Evolutionary conservation across 352 stramenopile genomes (phyloP).

Genomic region (Aphanomyces stellatus): DNA sequence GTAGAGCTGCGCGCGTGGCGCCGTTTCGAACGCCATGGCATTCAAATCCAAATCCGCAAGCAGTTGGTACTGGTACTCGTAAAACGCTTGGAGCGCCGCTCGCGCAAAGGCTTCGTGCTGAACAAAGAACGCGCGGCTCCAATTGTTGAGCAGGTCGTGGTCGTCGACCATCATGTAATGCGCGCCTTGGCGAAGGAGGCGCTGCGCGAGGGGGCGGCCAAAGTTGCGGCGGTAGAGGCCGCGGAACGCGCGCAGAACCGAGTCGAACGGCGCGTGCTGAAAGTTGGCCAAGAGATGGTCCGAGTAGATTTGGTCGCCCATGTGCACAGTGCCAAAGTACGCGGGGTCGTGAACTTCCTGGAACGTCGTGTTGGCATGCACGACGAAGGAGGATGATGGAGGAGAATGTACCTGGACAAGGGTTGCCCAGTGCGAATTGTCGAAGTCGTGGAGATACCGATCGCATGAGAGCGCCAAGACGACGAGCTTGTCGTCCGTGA

Average conservation of each 20-base stretch:
- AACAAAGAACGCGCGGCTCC: slow-evolving; percentile 37
- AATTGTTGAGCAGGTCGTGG: slow-evolving; percentile 72
- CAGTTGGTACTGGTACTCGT: slow-evolving; percentile 67
- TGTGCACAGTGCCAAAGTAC: slow-evolving; percentile 46
- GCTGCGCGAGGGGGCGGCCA: slow-evolving; percentile 34
- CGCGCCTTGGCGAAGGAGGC: slow-evolving; percentile 46
- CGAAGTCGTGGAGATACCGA: slow-evolving; percentile 45
- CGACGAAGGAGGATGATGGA: background rate
- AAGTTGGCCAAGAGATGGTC: slow-evolving; percentile 22
- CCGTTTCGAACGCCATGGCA: slow-evolving; percentile 33
- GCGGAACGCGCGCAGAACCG: slow-evolving; percentile 37
- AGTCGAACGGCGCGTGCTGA: slow-evolving; percentile 20
- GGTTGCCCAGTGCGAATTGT: slow-evolving; percentile 36
- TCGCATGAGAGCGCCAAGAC: slow-evolving; percentile 51
- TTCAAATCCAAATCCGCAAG: slow-evolving; percentile 34
- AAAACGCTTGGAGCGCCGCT: slow-evolving; percentile 46
- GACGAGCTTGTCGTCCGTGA: background rate
- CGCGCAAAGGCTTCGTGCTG: slow-evolving; percentile 18
- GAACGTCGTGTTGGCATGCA: background rate
- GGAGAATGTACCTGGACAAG: slow-evolving; percentile 32
- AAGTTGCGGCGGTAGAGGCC: slow-evolving; percentile 49
- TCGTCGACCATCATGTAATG: slow-evolving; percentile 78
- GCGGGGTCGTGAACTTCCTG: background rate
- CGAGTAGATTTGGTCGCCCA: slow-evolving; percentile 51
- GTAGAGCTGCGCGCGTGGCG: slow-evolving; percentile 31